Base-by-base conservation (phyloP, 345 rosid species). In the Pelargonium nanum region DNA sequence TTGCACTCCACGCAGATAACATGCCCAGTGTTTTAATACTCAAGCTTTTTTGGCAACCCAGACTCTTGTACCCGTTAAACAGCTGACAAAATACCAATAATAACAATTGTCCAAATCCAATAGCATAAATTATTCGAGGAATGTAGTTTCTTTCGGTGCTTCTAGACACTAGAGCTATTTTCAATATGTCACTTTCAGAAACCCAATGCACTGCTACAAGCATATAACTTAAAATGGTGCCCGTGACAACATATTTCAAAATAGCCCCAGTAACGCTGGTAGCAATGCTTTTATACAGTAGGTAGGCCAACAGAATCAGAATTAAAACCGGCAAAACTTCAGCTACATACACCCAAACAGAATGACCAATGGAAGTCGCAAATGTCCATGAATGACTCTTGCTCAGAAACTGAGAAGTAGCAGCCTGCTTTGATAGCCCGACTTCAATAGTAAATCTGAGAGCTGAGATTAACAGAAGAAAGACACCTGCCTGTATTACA, bases 341-440 rank as follows among this genome's bases (percentile, higher is more conserved):
- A 59, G 74, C 63, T 48, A 73, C 30, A 62, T 68, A 70, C 8
- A 65, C 78, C 86, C 88, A 76, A 50, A 75, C 17, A 26, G 77
- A 77, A 77, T 81, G 81, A 65, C 77, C 79, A 56, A 70, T 62
- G 55, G 75, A 67, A 68, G 89, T 62, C 30, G 85, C 93, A 54
- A 78, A 79, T 80, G 80, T 72, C 96, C 89, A 85, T 17, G 99
- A 84, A 65, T 89, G 73, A 60, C 86, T 83, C 62, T 66, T 75
- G 59, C 73, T 78, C 88, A 89, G 66, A 74, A 87, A 89, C 40
- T 75, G 75, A 64, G 99, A 87, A 65, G 91, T 84, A 50, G 88
- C 88, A 70, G 99, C 97, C 84, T 89, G 97, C 80, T 89, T 89
- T 65, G 88, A 80, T 68, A 89, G 66, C 72, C 97, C 97, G 74